Conservation (phyloP, 495 filamentous ascomycete species). For the Neurospora sp. region DNA sequence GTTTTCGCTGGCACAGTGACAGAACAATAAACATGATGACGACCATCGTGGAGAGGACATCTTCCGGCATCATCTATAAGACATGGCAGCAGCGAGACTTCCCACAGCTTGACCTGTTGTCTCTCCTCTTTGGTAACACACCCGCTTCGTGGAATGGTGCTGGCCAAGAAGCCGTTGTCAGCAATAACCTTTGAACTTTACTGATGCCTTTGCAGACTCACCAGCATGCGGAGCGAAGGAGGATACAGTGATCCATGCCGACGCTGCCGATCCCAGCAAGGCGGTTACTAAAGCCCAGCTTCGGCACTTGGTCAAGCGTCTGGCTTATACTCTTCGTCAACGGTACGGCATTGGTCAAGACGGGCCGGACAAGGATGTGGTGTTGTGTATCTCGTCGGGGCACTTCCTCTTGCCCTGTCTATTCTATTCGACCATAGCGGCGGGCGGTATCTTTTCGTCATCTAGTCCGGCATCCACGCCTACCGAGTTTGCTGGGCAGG, state of each 20-base stretch:
- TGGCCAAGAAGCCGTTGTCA: not conserved
- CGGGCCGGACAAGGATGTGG: constrained; percentile 41
- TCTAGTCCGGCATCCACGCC: constrained; percentile 32
- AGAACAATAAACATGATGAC: not conserved
- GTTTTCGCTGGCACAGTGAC: not conserved
- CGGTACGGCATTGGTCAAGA: constrained; percentile 37
- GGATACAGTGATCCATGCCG: constrained; percentile 20
- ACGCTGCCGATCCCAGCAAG: constrained; percentile 38
- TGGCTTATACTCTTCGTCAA: constrained; percentile 37
- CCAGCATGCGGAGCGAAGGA: constrained; percentile 5
- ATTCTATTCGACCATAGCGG: constrained; percentile 40
- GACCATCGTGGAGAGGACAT: constrained; percentile 68
- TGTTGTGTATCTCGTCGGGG: constrained; percentile 40
- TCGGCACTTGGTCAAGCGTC: constrained; percentile 30
- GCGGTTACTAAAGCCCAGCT: constrained; percentile 38
- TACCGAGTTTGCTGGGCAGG: constrained; percentile 33
- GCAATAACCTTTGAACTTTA: not conserved
- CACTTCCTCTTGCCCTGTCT: constrained; percentile 35
- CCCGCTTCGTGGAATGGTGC: not conserved
- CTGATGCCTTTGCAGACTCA: constrained; percentile 1
- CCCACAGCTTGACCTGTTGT: constrained; percentile 6
- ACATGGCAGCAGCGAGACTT: constrained; percentile 41
- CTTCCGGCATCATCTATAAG: constrained; percentile 91
- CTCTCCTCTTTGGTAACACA: constrained; percentile 8
- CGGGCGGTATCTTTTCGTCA: constrained; percentile 41